phyloP scores from a whole-genome alignment of 2,329 filamentous ascomycete genomes.

The Botrytis hyacinthi region DNA sequence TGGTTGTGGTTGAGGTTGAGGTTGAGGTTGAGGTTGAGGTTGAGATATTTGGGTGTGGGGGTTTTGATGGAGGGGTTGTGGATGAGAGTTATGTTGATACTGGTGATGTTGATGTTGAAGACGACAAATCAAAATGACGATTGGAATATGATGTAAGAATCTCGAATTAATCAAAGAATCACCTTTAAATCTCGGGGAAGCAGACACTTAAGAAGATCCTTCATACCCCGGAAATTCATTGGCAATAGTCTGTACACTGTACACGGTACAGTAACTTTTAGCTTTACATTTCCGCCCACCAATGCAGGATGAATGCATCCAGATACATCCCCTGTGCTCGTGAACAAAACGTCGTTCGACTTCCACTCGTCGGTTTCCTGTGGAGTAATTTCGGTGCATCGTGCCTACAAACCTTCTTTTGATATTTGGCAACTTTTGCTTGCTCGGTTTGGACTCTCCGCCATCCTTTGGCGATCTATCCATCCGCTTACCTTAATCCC shows the following conservation, averaged over 20 bases:
- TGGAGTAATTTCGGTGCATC: background rate
- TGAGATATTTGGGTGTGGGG: conserved; percentile 44
- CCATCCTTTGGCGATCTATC: background rate
- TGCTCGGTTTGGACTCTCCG: background rate
- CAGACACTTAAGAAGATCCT: background rate
- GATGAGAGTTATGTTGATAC: background rate
- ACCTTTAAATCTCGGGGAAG: background rate
- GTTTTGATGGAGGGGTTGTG: conserved; percentile 49
- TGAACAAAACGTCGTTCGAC: background rate
- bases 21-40: conserved; percentile 60
- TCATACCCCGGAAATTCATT: background rate
- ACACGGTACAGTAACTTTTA: too few relatives aligned
- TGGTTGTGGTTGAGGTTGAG: conserved; percentile 68
- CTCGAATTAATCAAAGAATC: background rate
- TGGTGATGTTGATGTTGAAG: background rate
- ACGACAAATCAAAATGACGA: background rate
- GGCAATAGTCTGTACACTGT: background rate
- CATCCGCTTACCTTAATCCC: background rate
- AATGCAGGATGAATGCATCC: background rate
- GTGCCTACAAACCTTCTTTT: background rate
- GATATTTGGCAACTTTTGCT: background rate
- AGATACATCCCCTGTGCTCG: background rate
- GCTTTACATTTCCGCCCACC: background rate
- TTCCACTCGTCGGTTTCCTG: background rate
- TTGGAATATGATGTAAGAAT: background rate